These are phyloP conservation scores for Schrenkiella parvula DNA, from an alignment of 345 rosid genomes.

Conservation along the genomic window DNA sequence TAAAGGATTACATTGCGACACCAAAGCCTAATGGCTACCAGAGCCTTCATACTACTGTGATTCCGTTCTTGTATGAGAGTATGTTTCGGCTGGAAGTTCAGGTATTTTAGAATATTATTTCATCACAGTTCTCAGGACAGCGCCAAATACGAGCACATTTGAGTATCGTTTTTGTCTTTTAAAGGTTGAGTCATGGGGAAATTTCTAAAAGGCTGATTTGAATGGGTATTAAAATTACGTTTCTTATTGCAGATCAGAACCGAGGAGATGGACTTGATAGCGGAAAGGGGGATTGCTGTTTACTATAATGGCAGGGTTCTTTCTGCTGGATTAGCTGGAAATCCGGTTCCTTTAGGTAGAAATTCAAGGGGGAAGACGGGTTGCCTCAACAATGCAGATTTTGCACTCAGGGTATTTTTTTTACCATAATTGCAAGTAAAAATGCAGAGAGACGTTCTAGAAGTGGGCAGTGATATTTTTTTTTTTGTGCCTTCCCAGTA, in stretches of 20 bases:
- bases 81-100: constrained; percentile 88
- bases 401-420: constrained; percentile 81
- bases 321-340: constrained; percentile 73
- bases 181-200: not conserved
- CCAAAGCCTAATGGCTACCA: constrained; percentile 99
- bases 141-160: not conserved
- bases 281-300: constrained; percentile 97
- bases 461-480: not conserved
- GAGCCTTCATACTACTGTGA: constrained; percentile 91
- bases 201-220: not conserved
- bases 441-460: constrained; percentile 2
- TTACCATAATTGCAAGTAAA: constrained; percentile 7
- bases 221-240: constrained; percentile 3
- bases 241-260: constrained; percentile 73
- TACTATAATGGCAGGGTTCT: constrained; percentile 88
- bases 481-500: not conserved
- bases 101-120: constrained; percentile 40
- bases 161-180: not conserved
- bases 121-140: not conserved
- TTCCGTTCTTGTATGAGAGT: constrained; percentile 88
- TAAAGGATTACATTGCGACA: constrained; percentile 98
- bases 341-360: constrained; percentile 57
- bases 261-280: constrained; percentile 96
- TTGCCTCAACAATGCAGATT: constrained; percentile 85
- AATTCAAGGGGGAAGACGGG: constrained; percentile 71